phyloP scores from a whole-genome alignment of 176 grass and related monocot species.

The Triticum monococcum region DNA sequence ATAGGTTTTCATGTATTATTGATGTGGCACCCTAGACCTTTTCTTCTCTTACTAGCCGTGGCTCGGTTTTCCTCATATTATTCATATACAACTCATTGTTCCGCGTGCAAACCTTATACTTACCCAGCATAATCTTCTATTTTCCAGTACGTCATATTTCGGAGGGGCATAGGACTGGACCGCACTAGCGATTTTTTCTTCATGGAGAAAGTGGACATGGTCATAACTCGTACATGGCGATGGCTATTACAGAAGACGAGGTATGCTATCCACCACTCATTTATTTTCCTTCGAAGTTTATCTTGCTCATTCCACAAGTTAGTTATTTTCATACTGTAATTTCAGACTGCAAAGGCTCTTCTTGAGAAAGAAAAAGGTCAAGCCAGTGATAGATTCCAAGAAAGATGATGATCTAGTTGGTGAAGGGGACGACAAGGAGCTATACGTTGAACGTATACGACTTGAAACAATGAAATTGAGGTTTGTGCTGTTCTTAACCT shows the following conservation, averaged over 20 bases:
- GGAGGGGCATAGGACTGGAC: constrained; percentile 87
- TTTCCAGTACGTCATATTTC: constrained; percentile 86
- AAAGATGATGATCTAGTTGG: constrained; percentile 71
- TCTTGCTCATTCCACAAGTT: constrained; percentile 23
- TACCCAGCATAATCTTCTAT: constrained; percentile 34
- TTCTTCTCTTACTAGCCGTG: background rate
- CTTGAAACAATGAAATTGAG: constrained; percentile 90
- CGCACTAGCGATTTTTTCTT: constrained; percentile 87
- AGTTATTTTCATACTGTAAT: constrained; percentile 11
- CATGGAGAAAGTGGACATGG: constrained; percentile 92
- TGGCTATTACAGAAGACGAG: constrained; percentile 80
- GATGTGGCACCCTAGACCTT: background rate
- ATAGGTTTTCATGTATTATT: constrained; percentile 7
- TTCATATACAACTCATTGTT: background rate
- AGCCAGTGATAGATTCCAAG: constrained; percentile 54
- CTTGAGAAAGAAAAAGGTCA: constrained; percentile 54
- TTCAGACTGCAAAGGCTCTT: constrained; percentile 81
- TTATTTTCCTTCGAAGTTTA: constrained; percentile 14
- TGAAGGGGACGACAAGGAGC: constrained; percentile 58
- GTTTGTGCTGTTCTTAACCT: constrained; percentile 43
- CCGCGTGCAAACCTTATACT: background rate
- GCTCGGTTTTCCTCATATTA: background rate
- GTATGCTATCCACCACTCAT: constrained; percentile 40
- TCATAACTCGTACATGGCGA: constrained; percentile 77
- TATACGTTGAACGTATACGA: constrained; percentile 80